phyloP scores from a whole-genome alignment of 495 filamentous ascomycete species.

The Penicillium flavigenum region DNA sequence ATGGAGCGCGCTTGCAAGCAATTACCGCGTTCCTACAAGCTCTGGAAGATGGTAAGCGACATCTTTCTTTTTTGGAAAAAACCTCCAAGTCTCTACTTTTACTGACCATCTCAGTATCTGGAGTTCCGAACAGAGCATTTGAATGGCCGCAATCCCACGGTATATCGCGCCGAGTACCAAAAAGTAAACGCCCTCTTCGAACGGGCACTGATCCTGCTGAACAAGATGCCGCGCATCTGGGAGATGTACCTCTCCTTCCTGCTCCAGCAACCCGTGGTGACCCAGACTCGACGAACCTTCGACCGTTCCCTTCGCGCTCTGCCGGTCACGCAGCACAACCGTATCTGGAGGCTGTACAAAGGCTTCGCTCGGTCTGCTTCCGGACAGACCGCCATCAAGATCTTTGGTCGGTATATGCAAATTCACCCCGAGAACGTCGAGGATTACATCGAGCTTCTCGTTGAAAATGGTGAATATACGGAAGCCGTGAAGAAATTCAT shows the following conservation, averaged over 20 bases:
- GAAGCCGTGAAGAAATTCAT: conserved; percentile 94
- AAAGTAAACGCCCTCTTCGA: conserved; percentile 98
- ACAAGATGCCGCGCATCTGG: conserved; percentile 99
- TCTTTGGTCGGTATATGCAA: conserved; percentile 97
- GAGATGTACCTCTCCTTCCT: conserved; percentile 95
- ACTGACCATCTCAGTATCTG: conserved; percentile 64
- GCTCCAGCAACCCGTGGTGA: conserved; percentile 86
- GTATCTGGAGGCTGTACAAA: conserved; percentile 91
- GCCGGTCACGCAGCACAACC: conserved; percentile 95
- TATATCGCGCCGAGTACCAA: conserved; percentile 75
- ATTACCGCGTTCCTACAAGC: conserved; percentile 91
- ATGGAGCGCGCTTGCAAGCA: conserved; percentile 89
- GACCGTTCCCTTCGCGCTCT: conserved; percentile 91
- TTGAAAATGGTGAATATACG: conserved; percentile 80
- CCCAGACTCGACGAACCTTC: conserved; percentile 86
- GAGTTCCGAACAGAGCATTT: conserved; percentile 82
- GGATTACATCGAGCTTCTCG: conserved; percentile 86
- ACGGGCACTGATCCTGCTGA: conserved; percentile 86
- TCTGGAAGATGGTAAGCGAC: conserved; percentile 87
- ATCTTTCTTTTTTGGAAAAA: background rate
- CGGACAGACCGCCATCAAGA: conserved; percentile 85
- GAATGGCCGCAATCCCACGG: conserved; percentile 77
- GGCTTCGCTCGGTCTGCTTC: conserved; percentile 92
- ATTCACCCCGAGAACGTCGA: conserved; percentile 95
- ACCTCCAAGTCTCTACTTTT: background rate